Conservation (phyloP, 2,329 filamentous ascomycete species). For the Chalara sp. region DNA sequence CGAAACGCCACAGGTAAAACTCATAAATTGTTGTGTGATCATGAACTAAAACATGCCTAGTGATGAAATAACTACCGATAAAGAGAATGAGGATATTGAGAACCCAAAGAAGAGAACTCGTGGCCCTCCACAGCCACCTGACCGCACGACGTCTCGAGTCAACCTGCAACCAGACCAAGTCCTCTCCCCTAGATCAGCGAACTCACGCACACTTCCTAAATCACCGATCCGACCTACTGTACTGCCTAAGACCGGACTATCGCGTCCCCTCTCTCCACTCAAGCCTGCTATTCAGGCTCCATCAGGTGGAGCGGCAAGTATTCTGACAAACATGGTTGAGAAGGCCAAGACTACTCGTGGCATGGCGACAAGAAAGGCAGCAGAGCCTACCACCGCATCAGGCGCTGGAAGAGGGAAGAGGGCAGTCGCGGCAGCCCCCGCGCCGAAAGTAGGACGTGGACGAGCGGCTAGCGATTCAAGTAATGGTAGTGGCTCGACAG, state of each 20-base stretch:
- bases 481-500: constrained; percentile 44
- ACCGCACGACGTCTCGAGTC: constrained; percentile 33
- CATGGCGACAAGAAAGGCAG: constrained; percentile 32
- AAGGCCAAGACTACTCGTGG: constrained; percentile 51
- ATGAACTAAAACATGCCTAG: constrained; percentile 36
- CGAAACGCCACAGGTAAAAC: constrained; percentile 47
- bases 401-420: constrained; percentile 21
- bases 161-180: constrained; percentile 49
- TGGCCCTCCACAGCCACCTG: constrained; percentile 27
- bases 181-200: constrained; percentile 76
- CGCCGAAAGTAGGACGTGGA: constrained; percentile 40
- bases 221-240: constrained; percentile 22
- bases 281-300: constrained; percentile 38
- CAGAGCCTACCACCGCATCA: constrained; percentile 9
- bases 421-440: constrained; percentile 28
- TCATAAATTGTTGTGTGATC: not conserved
- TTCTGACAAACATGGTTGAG: constrained; percentile 52
- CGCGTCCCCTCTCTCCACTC: constrained; percentile 54
- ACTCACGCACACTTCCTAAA: constrained; percentile 47
- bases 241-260: constrained; percentile 53
- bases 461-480: constrained; percentile 55
- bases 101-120: constrained; percentile 62
- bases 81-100: constrained; percentile 65
- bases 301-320: constrained; percentile 31
- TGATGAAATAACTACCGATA: constrained; percentile 60